Base-by-base conservation (phyloP, 75 land plant species). In the Chamaecyparis obtusa region DNA sequence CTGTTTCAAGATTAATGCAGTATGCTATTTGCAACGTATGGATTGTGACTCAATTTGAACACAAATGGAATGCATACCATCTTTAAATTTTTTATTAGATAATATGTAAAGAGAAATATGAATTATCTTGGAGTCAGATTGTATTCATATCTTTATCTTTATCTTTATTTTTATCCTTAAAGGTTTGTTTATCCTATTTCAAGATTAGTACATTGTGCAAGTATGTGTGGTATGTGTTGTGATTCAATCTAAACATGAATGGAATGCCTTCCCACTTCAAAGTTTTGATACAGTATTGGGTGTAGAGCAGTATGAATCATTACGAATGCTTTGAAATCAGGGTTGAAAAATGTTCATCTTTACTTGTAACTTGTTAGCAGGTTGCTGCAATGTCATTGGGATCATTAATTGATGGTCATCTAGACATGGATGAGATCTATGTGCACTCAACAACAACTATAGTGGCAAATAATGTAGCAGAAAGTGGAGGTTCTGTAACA, bases 321-420 rank as follows among this genome's bases (percentile, higher is more conserved):
- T 33, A 71, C 8, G 33, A 71, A 71, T 71, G 13, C 75, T 71
- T 57, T 71, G 78, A 54, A 60, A 33, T 32, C 79, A 17, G 9
- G 32, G 33, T 74, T 41, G 79, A 36, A 19, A 64, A 41, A 64
- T 7, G 21, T 39, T 21, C 83, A 3, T 51, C 6, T 71, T 27
- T 9, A 71, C 27, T 71, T 71, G 35, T 71, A 8, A 71, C n/a
- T 30, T 67, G 30, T 71, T 27, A 71, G 30, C 56, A 91, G 92
- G 92, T 91, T 43, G 92, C 90, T 9, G 90, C 92, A 11, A 91
- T 91, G 92, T 84, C 86, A 37, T 49, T 91, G 69, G 92, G 92
- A 1, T 82, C 41, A 8, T 33, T 89, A 54, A 88, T 83, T 72
- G 51, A 83, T 49, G 81, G 77, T 5, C 91, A 85, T 16, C 27